Evolutionary conservation across 805 yeast genomes (phyloP).

Genomic region (Schwanniomyces pseudopolymorphus): DNA sequence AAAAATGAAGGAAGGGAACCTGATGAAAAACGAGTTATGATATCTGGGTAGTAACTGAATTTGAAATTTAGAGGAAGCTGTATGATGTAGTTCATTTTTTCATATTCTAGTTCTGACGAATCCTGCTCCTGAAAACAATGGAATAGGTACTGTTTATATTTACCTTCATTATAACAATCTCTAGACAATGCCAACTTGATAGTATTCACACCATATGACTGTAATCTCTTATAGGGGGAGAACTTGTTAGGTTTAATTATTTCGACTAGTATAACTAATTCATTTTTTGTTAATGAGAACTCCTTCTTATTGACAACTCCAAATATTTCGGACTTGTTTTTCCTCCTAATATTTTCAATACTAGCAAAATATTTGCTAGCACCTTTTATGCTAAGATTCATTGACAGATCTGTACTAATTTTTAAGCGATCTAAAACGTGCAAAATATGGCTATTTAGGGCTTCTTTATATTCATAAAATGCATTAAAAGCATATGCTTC

Average conservation of each 20-base stretch:
- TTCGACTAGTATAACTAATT: constrained; percentile 18
- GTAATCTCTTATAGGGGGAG: constrained; percentile 17
- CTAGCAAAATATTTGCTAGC: constrained; percentile 30
- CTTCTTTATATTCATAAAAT: background rate
- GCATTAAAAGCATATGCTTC: background rate
- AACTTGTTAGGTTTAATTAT: constrained; percentile 25
- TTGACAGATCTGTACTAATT: constrained; percentile 8
- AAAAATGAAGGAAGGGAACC: background rate
- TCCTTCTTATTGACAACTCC: constrained; percentile 1
- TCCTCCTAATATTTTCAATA: constrained; percentile 8
- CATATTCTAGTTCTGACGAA: background rate
- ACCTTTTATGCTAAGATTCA: constrained; percentile 15
- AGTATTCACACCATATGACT: constrained; percentile 20
- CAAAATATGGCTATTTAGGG: constrained; percentile 12
- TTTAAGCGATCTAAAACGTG: constrained; percentile 18
- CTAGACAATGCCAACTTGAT: constrained; percentile 12
- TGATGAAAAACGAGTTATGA: background rate
- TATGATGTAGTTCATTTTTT: constrained; percentile 3
- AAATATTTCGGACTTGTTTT: background rate
- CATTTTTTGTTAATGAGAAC: constrained; percentile 1
- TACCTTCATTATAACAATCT: background rate
- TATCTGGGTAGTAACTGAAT: background rate
- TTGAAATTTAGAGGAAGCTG: background rate
- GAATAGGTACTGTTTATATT: background rate
- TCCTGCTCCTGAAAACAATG: background rate